Percentiles rank a stretch among this genome's conserved stretches.
These are phyloP conservation scores for Candida ipomoeae DNA, from an alignment of 805 yeast species.

Conservation along the genomic window DNA sequence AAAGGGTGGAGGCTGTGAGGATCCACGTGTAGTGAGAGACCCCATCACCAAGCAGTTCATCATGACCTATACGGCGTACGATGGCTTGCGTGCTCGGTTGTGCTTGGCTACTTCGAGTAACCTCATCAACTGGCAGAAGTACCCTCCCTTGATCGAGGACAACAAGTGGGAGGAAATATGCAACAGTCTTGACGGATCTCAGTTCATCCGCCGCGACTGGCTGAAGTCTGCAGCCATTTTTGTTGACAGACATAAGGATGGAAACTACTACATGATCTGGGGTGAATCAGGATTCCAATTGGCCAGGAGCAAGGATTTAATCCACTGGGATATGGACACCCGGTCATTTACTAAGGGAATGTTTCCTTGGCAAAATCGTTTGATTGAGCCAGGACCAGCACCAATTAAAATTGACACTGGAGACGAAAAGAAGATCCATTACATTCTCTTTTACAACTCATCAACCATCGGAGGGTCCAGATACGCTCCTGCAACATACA, in stretches of 20 bases:
- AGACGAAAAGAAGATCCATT: constrained; percentile 25
- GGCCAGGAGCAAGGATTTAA: constrained; percentile 32
- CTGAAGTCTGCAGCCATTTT: constrained; percentile 42
- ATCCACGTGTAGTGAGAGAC: constrained; percentile 40
- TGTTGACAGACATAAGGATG: constrained; percentile 28
- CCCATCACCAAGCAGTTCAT: constrained; percentile 32
- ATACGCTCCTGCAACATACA: constrained; percentile 28
- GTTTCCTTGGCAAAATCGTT: constrained; percentile 29
- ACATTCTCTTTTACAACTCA: constrained; percentile 37
- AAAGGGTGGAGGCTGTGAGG: constrained; percentile 40
- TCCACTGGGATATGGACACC: constrained; percentile 29
- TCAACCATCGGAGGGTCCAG: constrained; percentile 36
- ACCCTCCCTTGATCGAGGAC: constrained; percentile 30
- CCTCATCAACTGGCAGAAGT: constrained; percentile 36
- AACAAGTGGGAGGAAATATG: constrained; percentile 32
- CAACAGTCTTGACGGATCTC: constrained; percentile 20
- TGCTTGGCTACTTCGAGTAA: constrained; percentile 38
- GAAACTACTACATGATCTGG: constrained; percentile 41
- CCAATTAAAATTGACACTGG: constrained; percentile 31
- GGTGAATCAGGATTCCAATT: constrained; percentile 39
- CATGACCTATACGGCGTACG: constrained; percentile 41
- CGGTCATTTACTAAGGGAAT: constrained; percentile 26
- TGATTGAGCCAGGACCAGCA: constrained; percentile 42
- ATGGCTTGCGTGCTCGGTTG: constrained; percentile 29
- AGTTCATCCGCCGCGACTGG: constrained; percentile 31